phyloP scores from a whole-genome alignment of 2,329 filamentous ascomycete genomes.

The Talaromyces islandicus region DNA sequence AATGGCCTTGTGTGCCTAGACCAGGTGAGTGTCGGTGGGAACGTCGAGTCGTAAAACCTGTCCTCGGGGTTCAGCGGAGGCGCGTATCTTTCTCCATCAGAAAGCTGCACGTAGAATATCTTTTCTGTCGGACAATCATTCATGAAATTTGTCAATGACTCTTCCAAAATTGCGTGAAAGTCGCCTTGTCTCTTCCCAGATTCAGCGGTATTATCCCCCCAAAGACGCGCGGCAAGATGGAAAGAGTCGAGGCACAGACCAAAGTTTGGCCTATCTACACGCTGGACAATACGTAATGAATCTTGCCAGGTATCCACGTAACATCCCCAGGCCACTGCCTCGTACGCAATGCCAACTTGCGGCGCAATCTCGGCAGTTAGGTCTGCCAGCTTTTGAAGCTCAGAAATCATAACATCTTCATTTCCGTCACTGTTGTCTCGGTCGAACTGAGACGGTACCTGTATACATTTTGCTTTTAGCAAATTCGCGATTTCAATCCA shows the following conservation, averaged over 20 bases:
- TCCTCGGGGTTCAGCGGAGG: slow-evolving; percentile 14
- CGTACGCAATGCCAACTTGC: slow-evolving; percentile 18
- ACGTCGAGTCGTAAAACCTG: slow-evolving; percentile 12
- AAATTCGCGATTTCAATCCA: slow-evolving; percentile 20
- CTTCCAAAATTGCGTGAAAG: not conserved
- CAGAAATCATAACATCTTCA: not conserved
- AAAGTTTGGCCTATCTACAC: slow-evolving; percentile 23
- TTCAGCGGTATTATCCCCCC: slow-evolving; percentile 17
- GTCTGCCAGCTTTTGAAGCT: slow-evolving; percentile 2
- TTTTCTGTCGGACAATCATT: not conserved
- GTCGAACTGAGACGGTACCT: slow-evolving; percentile 5
- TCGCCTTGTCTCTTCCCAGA: slow-evolving; percentile 8
- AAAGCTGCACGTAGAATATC: slow-evolving; percentile 18
- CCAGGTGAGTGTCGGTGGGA: slow-evolving; percentile 13
- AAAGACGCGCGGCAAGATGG: slow-evolving; percentile 20
- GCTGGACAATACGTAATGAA: slow-evolving; percentile 17
- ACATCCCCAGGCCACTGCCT: slow-evolving; percentile 20
- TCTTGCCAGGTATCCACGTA: slow-evolving; percentile 22
- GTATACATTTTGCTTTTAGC: not conserved
- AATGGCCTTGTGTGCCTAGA: slow-evolving; percentile 17
- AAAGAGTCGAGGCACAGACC: slow-evolving; percentile 26
- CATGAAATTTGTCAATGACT: not conserved
- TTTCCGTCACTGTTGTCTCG: not conserved
- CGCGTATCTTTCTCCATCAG: slow-evolving; percentile 20
- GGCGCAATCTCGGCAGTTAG: slow-evolving; percentile 7